Evolutionary conservation across 1,284 basidiomycete species (phyloP), one percentile per base, ranked within the genome.

Genomic region (Leucoagaricus sp.): DNA sequence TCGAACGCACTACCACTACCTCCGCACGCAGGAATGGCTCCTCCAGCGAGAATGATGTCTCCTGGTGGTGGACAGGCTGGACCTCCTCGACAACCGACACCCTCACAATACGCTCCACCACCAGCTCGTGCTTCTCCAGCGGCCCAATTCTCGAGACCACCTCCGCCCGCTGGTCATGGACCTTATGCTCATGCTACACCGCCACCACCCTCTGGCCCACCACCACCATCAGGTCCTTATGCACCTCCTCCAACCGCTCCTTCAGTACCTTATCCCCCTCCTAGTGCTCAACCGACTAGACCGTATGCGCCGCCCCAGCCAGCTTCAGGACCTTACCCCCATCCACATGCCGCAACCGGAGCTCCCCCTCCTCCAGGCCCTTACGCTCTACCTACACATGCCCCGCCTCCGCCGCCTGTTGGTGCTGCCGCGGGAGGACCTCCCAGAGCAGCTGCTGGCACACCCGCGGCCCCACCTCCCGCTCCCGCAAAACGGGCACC

Each of bases 11-110:
- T 63, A 19, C 69, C 68, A 13, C 64, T 62, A 4, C 50, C 28
- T 2, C 41, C 21, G 19, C n/a, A n/a, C n/a, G 29, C 41, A 17
- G 8, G 50, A 65, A 65, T 40, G 63, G 69, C 69, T 15, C 80
- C 79, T 15, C 72, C 72, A 9, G 64, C 69, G 33, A 71, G 75
- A 31, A 69, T 79, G 64, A 70, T 74, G 69, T 76, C 77, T 49
- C 77, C 78, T 64, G 66, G 15, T n/a, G n/a, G n/a, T n/a, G n/a
- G n/a, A n/a, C n/a, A n/a, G n/a, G n/a, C n/a, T 66, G 64, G 6
- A 60, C 67, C 72, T 28, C 72, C 67, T 17, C 64, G 70, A 44
- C 73, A 74, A 28, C 70, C 75, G 0, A 71, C 77, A 33, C 74
- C 78, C 9, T 69, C 73, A 54, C 77, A 77, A 57, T 80, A 80